phyloP scores from a whole-genome alignment of 2,329 filamentous ascomycete genomes.

The Alternaria angustiovoidea region DNA sequence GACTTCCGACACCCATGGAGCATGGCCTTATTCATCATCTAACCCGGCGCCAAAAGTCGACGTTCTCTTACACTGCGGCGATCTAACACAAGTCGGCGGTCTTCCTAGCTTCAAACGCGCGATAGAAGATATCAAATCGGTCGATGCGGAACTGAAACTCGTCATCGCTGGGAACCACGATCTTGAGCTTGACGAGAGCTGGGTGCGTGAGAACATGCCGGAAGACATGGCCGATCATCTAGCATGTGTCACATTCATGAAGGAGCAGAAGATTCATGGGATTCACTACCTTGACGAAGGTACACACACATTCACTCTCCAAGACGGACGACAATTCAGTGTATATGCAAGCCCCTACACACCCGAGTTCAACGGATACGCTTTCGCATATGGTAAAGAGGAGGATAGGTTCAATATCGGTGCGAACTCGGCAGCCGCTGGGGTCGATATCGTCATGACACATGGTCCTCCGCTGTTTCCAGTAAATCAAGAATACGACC shows the following conservation, averaged over 20 bases:
- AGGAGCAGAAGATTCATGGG: constrained; percentile 34
- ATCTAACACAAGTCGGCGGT: constrained; percentile 56
- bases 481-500: background rate
- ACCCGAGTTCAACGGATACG: constrained; percentile 34
- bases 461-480: constrained; percentile 59
- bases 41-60: constrained; percentile 51
- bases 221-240: constrained; percentile 38
- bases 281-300: constrained; percentile 64
- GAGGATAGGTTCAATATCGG: constrained; percentile 22
- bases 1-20: constrained; percentile 51
- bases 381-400: constrained; percentile 15
- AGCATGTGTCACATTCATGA: constrained; percentile 20
- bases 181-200: constrained; percentile 59
- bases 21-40: background rate
- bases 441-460: constrained; percentile 64
- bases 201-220: background rate
- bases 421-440: constrained; percentile 28
- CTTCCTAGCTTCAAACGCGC: constrained; percentile 54
- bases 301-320: constrained; percentile 54
- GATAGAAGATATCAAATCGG: constrained; percentile 55
- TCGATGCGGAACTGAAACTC: constrained; percentile 64
- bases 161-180: constrained; percentile 70
- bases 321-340: constrained; percentile 56
- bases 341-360: constrained; percentile 62
- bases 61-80: constrained; percentile 59